Percentiles rank a stretch among this genome's conserved stretches.
Conservation (phyloP, 2,329 filamentous ascomycete species). For the Seiridium unicorne region DNA sequence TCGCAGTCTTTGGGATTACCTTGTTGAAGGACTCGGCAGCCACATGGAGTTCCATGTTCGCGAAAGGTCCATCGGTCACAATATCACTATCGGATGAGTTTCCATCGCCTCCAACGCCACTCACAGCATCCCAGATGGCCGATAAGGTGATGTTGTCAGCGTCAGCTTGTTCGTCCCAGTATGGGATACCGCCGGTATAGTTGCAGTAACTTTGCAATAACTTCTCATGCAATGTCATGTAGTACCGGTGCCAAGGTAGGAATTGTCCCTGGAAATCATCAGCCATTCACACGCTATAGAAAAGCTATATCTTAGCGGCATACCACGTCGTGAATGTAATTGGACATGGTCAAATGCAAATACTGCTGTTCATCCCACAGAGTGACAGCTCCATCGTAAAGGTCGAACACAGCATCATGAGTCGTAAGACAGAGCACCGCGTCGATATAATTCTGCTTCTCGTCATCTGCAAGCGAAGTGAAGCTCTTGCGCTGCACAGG, state of each 20-base stretch:
- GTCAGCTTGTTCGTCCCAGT: neutral
- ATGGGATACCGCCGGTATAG: constrained; percentile 13
- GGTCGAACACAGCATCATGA: constrained; percentile 1
- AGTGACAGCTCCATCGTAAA: constrained; percentile 1
- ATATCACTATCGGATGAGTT: neutral
- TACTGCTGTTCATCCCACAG: constrained; percentile 7
- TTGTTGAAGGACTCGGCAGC: neutral
- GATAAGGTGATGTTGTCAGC: constrained; percentile 2
- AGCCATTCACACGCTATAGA: neutral
- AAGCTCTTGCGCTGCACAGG: constrained; percentile 1
- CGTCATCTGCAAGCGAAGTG: neutral
- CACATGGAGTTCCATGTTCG: constrained; percentile 3
- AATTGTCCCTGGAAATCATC: constrained; percentile 18
- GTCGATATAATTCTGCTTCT: neutral
- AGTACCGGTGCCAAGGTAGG: constrained; percentile 16
- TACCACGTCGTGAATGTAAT: constrained; percentile 4
- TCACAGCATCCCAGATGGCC: neutral
- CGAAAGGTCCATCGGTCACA: constrained; percentile 1
- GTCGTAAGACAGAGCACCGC: neutral
- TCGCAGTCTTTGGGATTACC: neutral
- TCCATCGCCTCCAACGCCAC: neutral
- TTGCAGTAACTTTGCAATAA: constrained; percentile 13
- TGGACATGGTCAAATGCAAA: constrained; percentile 2
- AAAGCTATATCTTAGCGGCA: neutral
- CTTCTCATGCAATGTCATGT: constrained; percentile 11